Evolutionary conservation across 768 basidiomycete genomes (phyloP).

Genomic region (Lactifluus rugatus): DNA sequence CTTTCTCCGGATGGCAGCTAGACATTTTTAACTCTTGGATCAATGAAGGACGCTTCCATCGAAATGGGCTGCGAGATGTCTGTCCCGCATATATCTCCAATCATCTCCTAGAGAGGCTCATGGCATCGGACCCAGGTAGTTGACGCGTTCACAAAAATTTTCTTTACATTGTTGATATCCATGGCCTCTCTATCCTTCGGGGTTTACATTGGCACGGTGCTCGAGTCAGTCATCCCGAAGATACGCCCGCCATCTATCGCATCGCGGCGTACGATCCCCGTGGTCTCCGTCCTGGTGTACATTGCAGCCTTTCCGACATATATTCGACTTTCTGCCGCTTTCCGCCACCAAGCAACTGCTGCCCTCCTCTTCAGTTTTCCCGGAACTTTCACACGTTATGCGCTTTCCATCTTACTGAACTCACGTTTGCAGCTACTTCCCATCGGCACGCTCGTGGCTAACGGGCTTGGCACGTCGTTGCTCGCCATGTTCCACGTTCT

Average conservation of each 20-base stretch:
- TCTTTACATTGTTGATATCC: constrained; percentile 70
- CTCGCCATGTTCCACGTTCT: constrained; percentile 65
- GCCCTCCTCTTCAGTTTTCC: constrained; percentile 86
- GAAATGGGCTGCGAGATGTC: constrained; percentile 66
- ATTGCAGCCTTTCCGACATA: constrained; percentile 70
- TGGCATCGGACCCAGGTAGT: constrained; percentile 47
- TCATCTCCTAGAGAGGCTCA: not conserved
- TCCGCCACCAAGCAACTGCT: constrained; percentile 74
- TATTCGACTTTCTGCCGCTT: constrained; percentile 56
- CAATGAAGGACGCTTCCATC: constrained; percentile 45
- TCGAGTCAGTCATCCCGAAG: constrained; percentile 34
- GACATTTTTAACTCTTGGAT: constrained; percentile 82
- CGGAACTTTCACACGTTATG: constrained; percentile 76
- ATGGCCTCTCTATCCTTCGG: constrained; percentile 75
- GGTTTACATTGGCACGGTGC: constrained; percentile 41
- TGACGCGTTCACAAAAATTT: constrained; percentile 73
- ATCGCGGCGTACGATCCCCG: constrained; percentile 42
- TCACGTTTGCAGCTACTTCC: constrained; percentile 51
- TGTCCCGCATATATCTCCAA: constrained; percentile 24
- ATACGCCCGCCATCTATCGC: constrained; percentile 34
- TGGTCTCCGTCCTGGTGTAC: constrained; percentile 56
- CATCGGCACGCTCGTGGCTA: constrained; percentile 69
- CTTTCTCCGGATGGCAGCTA: constrained; percentile 92
- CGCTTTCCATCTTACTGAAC: constrained; percentile 68
- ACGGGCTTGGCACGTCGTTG: constrained; percentile 73